Conservation (phyloP, 129 eudicot species). For the Tanacetum coccineum region DNA sequence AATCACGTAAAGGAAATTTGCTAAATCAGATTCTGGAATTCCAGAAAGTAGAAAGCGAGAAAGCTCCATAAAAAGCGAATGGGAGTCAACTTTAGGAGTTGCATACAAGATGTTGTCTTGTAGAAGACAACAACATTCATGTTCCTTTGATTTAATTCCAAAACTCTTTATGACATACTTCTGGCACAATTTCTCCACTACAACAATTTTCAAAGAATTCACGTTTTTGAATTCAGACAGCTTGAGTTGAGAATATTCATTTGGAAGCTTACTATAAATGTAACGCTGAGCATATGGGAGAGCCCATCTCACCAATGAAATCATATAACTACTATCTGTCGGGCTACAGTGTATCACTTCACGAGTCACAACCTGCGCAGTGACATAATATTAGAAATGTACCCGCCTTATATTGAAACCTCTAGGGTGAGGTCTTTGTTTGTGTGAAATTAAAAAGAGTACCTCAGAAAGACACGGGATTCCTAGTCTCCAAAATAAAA, state of each 20-base stretch:
- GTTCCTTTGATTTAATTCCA: constrained; percentile 40
- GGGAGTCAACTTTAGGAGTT: constrained; percentile 57
- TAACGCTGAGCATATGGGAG: constrained; percentile 89
- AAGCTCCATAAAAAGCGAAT: constrained; percentile 70
- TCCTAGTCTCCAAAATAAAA: constrained; percentile 46
- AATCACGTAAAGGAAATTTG: constrained; percentile 89
- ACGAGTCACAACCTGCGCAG: constrained; percentile 64
- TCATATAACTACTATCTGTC: constrained; percentile 42
- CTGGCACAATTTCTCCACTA: constrained; percentile 64
- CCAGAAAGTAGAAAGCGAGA: constrained; percentile 55
- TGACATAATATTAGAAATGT: background rate
- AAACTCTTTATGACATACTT: constrained; percentile 48
- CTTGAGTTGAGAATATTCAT: constrained; percentile 51
- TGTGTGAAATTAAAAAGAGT: no score
- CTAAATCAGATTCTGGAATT: constrained; percentile 60
- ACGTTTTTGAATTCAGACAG: constrained; percentile 41
- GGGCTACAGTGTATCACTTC: constrained; percentile 68
- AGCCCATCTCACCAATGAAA: constrained; percentile 64
- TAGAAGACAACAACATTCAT: constrained; percentile 54
- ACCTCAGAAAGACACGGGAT: constrained; percentile 25
- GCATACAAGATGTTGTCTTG: constrained; percentile 62
- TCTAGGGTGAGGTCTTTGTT: no score
- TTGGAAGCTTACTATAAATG: constrained; percentile 46
- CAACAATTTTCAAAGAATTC: constrained; percentile 39
- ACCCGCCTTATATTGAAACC: no score